Evolutionary conservation across 768 basidiomycete species (phyloP), one percentile per base, ranked within the genome.

Genomic region (Termitomyces heimii): DNA sequence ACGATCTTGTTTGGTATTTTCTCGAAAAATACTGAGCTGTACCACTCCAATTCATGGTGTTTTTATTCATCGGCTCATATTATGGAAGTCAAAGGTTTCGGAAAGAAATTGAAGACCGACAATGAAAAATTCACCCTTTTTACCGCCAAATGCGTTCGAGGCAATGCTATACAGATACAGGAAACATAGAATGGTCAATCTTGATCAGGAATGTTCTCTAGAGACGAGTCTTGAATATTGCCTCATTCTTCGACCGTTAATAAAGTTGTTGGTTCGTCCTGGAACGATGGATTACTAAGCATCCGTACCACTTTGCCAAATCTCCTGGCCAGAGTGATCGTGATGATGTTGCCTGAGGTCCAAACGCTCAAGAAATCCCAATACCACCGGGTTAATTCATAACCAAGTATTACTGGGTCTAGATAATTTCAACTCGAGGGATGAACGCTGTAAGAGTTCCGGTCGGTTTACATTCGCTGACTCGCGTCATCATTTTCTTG

Each of bases 161-260:
- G 32, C 52, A 44, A 34, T 24, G 14, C 32, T 70, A 31, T 74
- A 82, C 63, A 76, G 82, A 37, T 87, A 83, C 70, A 78, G 90
- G 60, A 86, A 84, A 64, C 89, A 89, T 63, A 78, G 84, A 53
- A 90, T 90, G n/a, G 84, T 92, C 5, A 93, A 93, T 68, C 80
- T 93, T 10, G 90, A 89, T 85, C 67, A 67, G 78, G 70, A 60
- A 12, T 29, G 3, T 5, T 20, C 37, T 20, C 6, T 31, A 13
- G 10, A 13, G n/a, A 40, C 8, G 3, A 40, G 39, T 1, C n/a
- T 40, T 6, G 13, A 16, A n/a, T 18, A 28, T 29, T 22, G 4
- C n/a, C 48, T 56, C n/a, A 43, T 24, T 7, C 10, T 26, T 22
- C 18, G 18, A 53, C 39, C n/a, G 55, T 52, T 26, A 28, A 29